Conservation (phyloP, 805 yeast genomes). For the Metschnikowia amazonensis region DNA sequence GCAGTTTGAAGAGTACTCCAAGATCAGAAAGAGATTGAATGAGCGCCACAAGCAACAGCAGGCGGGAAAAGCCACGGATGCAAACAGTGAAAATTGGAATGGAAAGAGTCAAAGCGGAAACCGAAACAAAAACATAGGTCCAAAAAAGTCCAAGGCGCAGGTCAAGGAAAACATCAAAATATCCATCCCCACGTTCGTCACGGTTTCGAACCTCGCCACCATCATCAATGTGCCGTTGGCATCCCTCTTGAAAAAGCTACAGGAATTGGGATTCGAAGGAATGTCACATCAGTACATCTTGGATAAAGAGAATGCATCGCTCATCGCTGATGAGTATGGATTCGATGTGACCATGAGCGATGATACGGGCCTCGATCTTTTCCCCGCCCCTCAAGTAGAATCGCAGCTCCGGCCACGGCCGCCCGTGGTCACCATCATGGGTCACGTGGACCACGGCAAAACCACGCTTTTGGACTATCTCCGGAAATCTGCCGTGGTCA, state of each 20-base stretch:
- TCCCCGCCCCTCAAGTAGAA: constrained; percentile 47
- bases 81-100: background rate
- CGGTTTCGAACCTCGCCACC: constrained; percentile 76
- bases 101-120: background rate
- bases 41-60: constrained; percentile 17
- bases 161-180: constrained; percentile 25
- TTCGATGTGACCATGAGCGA: constrained; percentile 58
- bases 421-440: constrained; percentile 97
- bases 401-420: constrained; percentile 61
- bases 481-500: constrained; percentile 79
- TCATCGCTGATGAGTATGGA: constrained; percentile 88
- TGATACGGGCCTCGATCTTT: constrained; percentile 57
- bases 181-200: constrained; percentile 69
- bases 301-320: constrained; percentile 78
- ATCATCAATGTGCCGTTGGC: constrained; percentile 63
- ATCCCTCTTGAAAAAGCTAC: constrained; percentile 53
- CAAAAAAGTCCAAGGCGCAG: background rate
- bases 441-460: constrained; percentile 98
- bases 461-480: constrained; percentile 88
- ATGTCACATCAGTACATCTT: constrained; percentile 73
- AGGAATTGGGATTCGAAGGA: constrained; percentile 67
- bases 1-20: constrained; percentile 15
- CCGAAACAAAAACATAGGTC: too few relatives aligned
- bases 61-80: constrained; percentile 2
- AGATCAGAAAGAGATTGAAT: constrained; percentile 19